Evolutionary conservation across 257 asterid species (phyloP), one percentile per base, ranked within the genome.

Genomic region (Knoxia roxburghii): DNA sequence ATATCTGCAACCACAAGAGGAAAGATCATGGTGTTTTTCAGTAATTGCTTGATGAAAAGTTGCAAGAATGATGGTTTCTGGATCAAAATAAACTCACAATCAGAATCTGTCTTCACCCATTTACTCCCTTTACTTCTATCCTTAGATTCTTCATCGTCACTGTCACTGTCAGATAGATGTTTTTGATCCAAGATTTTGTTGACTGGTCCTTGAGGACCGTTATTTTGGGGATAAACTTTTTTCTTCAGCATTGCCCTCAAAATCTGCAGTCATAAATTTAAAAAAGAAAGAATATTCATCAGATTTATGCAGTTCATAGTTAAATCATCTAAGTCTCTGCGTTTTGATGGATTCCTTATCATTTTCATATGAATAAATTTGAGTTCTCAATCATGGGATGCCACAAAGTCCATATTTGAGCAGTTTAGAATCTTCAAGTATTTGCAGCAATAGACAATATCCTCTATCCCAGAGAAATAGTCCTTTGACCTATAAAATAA

Each of bases 31-130:
- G 70, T 27, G 73, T 46, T 58, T 26, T 53, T 39, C 50, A 2
- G n/a, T 7, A n/a, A 9, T 14, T 69, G 35, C 53, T 61, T 46
- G 14, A 10, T 2, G 0, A 6, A 29, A 9, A 45, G 40, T 50
- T 12, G 6, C 13, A 10, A 13, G 41, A 23, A 23, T 35, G 0
- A 6, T 32, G 27, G 30, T 35, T 7, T 63, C 10, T 14, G 51
- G 32, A 32, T 56, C 26, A 15, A 41, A 12, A 2, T 3, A 46
- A 49, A 64, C 90, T 88, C 76, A 90, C 97, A 90, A 64, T 90
- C 95, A 43, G 91, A 86, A 69, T 90, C 96, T 56, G 97, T 86
- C 72, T 85, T 90, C 63, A 76, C 96, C 96, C 97, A 90, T 84
- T 86, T 90, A 63, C 82, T 82, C 64, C 78, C 74, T 41, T 77